phyloP scores from a whole-genome alignment of 257 asterid species.

The Voacanga thouarsii region DNA sequence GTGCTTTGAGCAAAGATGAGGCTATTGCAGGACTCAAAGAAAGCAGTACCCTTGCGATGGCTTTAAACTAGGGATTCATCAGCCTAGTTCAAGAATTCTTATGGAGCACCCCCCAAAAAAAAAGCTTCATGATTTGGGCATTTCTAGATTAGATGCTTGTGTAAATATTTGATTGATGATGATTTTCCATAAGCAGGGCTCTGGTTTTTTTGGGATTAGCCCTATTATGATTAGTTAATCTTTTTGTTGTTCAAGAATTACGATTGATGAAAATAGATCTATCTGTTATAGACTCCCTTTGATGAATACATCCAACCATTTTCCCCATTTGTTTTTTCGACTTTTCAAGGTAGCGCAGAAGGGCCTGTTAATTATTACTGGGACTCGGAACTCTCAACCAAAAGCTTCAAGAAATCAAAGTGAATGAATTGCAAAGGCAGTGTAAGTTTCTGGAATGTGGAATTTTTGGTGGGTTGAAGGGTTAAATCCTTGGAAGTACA shows the following conservation, averaged over 20 bases:
- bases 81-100: conserved; percentile 24
- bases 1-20: conserved; percentile 29
- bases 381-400: background rate
- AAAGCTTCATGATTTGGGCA: background rate
- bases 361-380: no score
- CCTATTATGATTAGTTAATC: conserved; percentile 32
- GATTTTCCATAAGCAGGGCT: conserved; percentile 41
- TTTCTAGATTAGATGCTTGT: conserved; percentile 11
- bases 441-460: no score
- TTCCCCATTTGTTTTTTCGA: no score
- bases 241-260: background rate
- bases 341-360: no score
- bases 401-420: background rate
- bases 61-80: conserved; percentile 2
- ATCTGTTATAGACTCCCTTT: background rate
- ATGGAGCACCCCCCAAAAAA: conserved; percentile 14
- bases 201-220: conserved; percentile 42
- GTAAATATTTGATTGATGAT: conserved; percentile 30
- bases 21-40: conserved; percentile 28
- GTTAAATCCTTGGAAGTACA: no score
- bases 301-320: background rate
- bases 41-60: conserved; percentile 49
- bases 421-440: no score
- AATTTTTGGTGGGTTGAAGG: no score
- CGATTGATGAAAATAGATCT: background rate